A percentile compares a stretch with the other conserved stretches of the same genome.
Conservation (phyloP, 805 yeast species). For the Lipomyces japonicus region DNA sequence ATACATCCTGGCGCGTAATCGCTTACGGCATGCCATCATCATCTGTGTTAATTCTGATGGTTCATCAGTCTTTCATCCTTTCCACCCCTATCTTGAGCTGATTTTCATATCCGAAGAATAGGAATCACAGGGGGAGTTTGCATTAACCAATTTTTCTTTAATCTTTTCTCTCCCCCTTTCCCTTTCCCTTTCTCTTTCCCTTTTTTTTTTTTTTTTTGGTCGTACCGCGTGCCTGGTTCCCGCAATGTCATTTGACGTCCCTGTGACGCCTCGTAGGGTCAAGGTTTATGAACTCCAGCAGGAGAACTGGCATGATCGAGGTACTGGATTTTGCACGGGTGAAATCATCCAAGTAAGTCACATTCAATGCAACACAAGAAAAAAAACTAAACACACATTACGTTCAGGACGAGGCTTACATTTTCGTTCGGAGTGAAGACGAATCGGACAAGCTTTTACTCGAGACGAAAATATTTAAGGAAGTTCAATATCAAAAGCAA, state of each 20-base stretch:
- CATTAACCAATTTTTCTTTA: no score
- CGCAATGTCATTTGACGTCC: constrained; percentile 32
- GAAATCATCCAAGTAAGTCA: constrained; percentile 43
- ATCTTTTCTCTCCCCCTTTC: not conserved
- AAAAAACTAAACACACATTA: not conserved
- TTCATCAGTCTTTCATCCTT: no score
- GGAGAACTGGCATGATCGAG: constrained; percentile 85
- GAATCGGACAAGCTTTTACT: constrained; percentile 57
- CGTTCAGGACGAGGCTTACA: constrained; percentile 45
- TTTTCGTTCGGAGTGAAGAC: constrained; percentile 70
- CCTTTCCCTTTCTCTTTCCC: not conserved
- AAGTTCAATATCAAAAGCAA: constrained; percentile 83
- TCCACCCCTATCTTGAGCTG: no score
- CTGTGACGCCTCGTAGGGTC: constrained; percentile 65
- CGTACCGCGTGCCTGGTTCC: not conserved
- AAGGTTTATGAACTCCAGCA: constrained; percentile 82
- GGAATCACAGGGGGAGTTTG: no score
- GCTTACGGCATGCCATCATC: no score
- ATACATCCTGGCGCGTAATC: no score
- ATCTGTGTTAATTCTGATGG: no score
- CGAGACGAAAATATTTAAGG: constrained; percentile 64
- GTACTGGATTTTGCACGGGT: constrained; percentile 88
- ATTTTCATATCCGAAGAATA: no score
- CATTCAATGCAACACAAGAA: not conserved
- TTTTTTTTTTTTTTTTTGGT: not conserved